These are phyloP conservation scores for Colletotrichum filicis DNA, from an alignment of 2,329 filamentous ascomycete species.

Conservation along the genomic window DNA sequence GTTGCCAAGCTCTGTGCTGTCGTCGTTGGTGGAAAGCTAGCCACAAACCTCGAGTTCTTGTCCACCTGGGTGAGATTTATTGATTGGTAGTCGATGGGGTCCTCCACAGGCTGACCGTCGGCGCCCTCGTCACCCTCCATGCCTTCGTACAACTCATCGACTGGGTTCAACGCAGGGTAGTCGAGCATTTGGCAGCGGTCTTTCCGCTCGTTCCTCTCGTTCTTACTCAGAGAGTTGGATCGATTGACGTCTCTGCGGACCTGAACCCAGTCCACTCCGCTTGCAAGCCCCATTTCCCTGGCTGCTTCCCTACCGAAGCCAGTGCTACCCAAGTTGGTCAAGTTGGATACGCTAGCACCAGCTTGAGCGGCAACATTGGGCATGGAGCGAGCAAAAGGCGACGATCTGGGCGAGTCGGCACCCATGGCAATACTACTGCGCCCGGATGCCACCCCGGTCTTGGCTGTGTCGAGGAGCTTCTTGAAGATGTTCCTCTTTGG, in stretches of 20 bases:
- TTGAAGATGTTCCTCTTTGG: conserved; percentile 94
- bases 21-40: conserved; percentile 82
- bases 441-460: conserved; percentile 91
- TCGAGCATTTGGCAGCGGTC: conserved; percentile 97
- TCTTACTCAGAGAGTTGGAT: conserved; percentile 90
- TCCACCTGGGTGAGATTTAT: conserved; percentile 90
- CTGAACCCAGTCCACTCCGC: conserved; percentile 90
- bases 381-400: conserved; percentile 54
- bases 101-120: conserved; percentile 83
- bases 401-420: conserved; percentile 53
- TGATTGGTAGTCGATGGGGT: conserved; percentile 82
- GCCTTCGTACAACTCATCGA: conserved; percentile 87
- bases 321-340: conserved; percentile 47
- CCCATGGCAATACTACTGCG: conserved; percentile 83
- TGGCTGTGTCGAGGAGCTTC: conserved; percentile 93
- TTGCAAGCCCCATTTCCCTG: conserved; percentile 76
- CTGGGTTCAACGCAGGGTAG: conserved; percentile 85
- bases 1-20: conserved; percentile 87
- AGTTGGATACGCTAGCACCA: conserved; percentile 49
- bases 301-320: conserved; percentile 61
- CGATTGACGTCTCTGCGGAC: conserved; percentile 95
- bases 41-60: conserved; percentile 94
- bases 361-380: conserved; percentile 56
- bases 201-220: conserved; percentile 84
- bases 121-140: conserved; percentile 91